Conservation (phyloP, 2,329 filamentous ascomycete genomes). For the Aspergillus sp. region DNA sequence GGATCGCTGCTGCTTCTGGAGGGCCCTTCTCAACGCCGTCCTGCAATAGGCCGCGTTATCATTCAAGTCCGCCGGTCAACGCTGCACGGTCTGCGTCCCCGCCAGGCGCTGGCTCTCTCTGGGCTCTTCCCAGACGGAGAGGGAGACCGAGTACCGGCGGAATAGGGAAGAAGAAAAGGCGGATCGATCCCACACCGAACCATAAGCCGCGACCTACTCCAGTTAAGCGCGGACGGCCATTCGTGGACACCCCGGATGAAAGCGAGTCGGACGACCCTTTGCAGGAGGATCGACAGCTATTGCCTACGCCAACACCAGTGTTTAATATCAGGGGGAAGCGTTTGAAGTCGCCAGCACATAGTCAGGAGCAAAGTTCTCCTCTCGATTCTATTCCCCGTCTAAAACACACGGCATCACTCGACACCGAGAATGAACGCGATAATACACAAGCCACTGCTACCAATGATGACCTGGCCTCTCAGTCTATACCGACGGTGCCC, state of each 20-base stretch:
- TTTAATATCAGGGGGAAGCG: conserved; percentile 15
- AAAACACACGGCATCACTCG: too few relatives aligned
- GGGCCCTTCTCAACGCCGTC: conserved; percentile 17
- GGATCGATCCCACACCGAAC: conserved; percentile 13
- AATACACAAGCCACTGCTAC: too few relatives aligned
- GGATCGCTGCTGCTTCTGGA: conserved; percentile 23
- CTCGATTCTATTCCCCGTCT: too few relatives aligned
- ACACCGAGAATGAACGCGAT: too few relatives aligned
- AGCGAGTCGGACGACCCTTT: conserved; percentile 37
- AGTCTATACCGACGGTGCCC: conserved; percentile 2
- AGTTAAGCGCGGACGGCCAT: conserved; percentile 27
- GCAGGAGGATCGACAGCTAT: conserved; percentile 20
- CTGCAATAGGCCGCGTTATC: conserved; percentile 10
- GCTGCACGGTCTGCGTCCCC: conserved; percentile 21
- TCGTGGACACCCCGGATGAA: conserved; percentile 23
- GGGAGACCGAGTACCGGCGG: conserved; percentile 15
- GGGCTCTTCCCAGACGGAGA: conserved; percentile 22
- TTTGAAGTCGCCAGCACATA: conserved; percentile 2
- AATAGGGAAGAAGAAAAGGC: conserved; percentile 12
- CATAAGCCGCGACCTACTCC: conserved; percentile 20
- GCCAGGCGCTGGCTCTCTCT: conserved; percentile 27
- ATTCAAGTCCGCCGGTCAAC: conserved; percentile 2
- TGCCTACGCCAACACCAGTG: conserved; percentile 20
- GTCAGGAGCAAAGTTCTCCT: too few relatives aligned
- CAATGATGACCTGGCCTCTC: background rate